Base-by-base conservation (phyloP, 2,329 filamentous ascomycete species). In the Apiospora hydei region DNA sequence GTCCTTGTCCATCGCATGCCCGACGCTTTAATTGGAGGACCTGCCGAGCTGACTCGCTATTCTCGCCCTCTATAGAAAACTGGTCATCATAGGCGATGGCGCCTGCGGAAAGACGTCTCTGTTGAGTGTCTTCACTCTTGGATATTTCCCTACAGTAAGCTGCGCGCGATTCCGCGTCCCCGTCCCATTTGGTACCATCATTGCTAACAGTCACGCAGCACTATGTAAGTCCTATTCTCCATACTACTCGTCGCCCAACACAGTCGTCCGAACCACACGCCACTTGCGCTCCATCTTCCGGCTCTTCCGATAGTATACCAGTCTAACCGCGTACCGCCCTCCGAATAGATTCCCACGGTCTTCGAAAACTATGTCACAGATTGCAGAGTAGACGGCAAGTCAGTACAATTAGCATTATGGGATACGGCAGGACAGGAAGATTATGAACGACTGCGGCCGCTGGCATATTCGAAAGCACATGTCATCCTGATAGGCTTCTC, bases 351-450 rank as follows among this genome's bases (percentile, higher is more conserved):
- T 69, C 96, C 96, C 1, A 99, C 96, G 67, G 96, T 99, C 49
- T 99, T 99, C 83, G 96, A 99, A 82, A 99, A 99, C 85, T 99
- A 99, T 80, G 96, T 99, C 76, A 99, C 96, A 77, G 96, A 99
- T 85, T 99, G 96, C 84, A 90, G 96, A 85, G 96, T 99, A 73
- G 96, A 99, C 82, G 96, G 96, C 80, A 98, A 98, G 82, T 98
- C 94, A n/a, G 96, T 99, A 51, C 96, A 99, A 85, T 88, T 99
- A 75, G 96, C 96, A 69, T 87, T 99, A 78, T 99, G 96, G 96
- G 96, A 99, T 91, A 99, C 96, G n/a, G 96, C 96, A 69, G 96
- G 96, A 73, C 96, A 99, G 84, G 96, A 99, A 88, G 96, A 99
- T 82, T 99, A 99, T 83, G 96, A 99, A 84, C 90, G 96, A 81